Percentiles rank a stretch among this genome's conserved stretches.
These are phyloP conservation scores for Trichoderma aggressivum DNA, from an alignment of 2,329 filamentous ascomycete genomes.

Conservation along the genomic window DNA sequence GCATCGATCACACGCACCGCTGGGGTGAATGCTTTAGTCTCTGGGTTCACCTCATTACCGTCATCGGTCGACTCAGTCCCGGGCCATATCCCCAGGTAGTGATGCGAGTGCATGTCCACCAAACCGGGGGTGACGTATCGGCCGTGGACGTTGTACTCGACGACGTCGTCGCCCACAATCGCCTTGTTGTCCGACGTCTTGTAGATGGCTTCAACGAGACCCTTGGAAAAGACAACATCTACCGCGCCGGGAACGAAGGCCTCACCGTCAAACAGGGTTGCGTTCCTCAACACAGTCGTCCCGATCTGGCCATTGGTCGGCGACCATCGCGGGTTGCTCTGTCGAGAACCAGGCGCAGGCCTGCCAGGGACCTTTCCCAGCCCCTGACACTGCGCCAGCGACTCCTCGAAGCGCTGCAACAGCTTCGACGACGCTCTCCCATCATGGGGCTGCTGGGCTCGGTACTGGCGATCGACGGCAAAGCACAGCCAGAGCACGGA, in stretches of 20 bases:
- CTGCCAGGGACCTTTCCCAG: conserved; percentile 4
- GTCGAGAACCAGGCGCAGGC: conserved; percentile 2
- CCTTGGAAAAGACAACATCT: conserved; percentile 27
- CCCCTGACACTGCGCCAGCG: conserved; percentile 4
- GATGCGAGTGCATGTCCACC: conserved; percentile 46
- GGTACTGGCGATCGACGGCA: conserved; percentile 3
- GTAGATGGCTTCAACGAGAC: conserved; percentile 4
- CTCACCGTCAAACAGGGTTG: conserved; percentile 43
- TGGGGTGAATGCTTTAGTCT: conserved; percentile 6
- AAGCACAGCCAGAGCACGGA: conserved; percentile 15
- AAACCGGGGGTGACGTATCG: conserved; percentile 43
- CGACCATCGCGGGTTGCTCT: conserved; percentile 41
- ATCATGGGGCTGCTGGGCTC: neutral
- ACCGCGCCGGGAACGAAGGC: conserved; percentile 30
- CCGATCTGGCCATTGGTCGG: conserved; percentile 35
- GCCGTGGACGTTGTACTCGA: conserved; percentile 33
- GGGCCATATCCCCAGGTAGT: conserved; percentile 36
- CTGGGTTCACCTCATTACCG: conserved; percentile 36
- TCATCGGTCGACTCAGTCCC: conserved; percentile 30
- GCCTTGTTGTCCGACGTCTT: conserved; percentile 10
- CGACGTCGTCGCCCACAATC: conserved; percentile 19
- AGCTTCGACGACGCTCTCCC: neutral
- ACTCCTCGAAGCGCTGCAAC: conserved; percentile 11
- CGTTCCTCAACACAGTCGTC: conserved; percentile 38
- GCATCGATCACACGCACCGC: conserved; percentile 28